Evolutionary conservation across 257 asterid genomes (phyloP), one percentile per base, ranked within the genome.

Genomic region (Salvia miltiorrhiza): DNA sequence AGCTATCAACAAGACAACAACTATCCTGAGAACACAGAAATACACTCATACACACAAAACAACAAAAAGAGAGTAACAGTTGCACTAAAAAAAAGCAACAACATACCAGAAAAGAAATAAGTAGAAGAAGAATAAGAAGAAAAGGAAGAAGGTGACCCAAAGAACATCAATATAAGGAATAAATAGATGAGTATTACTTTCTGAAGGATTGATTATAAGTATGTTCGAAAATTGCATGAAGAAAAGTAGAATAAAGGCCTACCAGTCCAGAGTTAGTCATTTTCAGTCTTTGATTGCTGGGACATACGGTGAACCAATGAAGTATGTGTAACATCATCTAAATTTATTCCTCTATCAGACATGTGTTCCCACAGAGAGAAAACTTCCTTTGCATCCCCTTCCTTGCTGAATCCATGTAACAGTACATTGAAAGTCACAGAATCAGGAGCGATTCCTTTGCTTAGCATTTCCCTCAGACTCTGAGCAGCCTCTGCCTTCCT

Each of bases 371-470:
- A 86, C 71, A 88, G 72, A 70, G 59, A 67, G 56, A 80, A 81
- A 65, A 83, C 89, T 65, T 84, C 90, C 69, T 80, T 86, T 33
- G 80, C 73, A 57, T 81, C 78, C 58, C 93, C 93, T 79, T 81
- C 86, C 82, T 83, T 85, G 77, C 80, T 77, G 65, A 88, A 65
- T 44, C 83, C 83, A 7, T 84, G 85, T 6, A 80, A 65, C 83
- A 92, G 69, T n/a, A 73, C 72, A 78, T 84, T 90, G 65, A 85
- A 85, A 62, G 95, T 83, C 65, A 85, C 87, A 65, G 85, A 74
- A 80, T 92, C 98, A 19, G 97, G 98, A 48, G 58, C 52, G 28
- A 85, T 70, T 72, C 95, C 92, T 35, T 80, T 82, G 74, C 76
- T 74, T 71, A 84, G 16, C 98, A 92, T 90, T 77, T 92, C 93